These are phyloP conservation scores for Beauveria bassiana DNA, from an alignment of 2,329 filamentous ascomycete species.

Conservation along the genomic window DNA sequence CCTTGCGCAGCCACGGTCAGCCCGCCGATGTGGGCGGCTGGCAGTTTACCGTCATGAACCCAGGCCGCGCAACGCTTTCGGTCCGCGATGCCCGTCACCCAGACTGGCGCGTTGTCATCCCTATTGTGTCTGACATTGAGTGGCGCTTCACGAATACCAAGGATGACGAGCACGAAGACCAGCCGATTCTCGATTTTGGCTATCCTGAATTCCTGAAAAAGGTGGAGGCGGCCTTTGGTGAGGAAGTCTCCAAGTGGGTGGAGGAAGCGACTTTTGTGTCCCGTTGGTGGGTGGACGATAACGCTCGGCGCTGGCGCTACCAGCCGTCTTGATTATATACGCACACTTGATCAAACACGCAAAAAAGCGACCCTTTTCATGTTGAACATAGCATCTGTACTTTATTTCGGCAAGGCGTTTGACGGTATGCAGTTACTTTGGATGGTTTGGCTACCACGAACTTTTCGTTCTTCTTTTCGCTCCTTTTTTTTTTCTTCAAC, in stretches of 20 bases:
- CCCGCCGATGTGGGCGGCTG: constrained; percentile 20
- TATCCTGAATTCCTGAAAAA: constrained; percentile 14
- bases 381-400: constrained; percentile 6
- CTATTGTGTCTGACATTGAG: constrained; percentile 23
- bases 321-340: not conserved
- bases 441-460: constrained; percentile 2
- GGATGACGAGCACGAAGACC: constrained; percentile 22
- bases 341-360: not conserved
- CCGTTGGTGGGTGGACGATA: constrained; percentile 19
- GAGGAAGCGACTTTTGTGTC: constrained; percentile 18
- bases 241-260: constrained; percentile 23
- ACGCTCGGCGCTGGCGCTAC: constrained; percentile 17
- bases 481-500: constrained; percentile 10
- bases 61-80: constrained; percentile 25
- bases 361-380: not conserved
- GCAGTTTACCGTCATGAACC: constrained; percentile 28
- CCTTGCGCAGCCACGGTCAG: constrained; percentile 16
- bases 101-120: constrained; percentile 24
- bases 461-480: constrained; percentile 11
- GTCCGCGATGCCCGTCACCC: constrained; percentile 25
- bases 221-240: constrained; percentile 18
- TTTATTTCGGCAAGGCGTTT: constrained; percentile 2
- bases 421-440: not conserved
- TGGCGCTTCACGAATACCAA: constrained; percentile 25
- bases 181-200: constrained; percentile 21